Percentiles rank a stretch among this genome's conserved stretches.
Conservation (phyloP, 768 basidiomycete species). For the Cystobasidium onofrii region DNA sequence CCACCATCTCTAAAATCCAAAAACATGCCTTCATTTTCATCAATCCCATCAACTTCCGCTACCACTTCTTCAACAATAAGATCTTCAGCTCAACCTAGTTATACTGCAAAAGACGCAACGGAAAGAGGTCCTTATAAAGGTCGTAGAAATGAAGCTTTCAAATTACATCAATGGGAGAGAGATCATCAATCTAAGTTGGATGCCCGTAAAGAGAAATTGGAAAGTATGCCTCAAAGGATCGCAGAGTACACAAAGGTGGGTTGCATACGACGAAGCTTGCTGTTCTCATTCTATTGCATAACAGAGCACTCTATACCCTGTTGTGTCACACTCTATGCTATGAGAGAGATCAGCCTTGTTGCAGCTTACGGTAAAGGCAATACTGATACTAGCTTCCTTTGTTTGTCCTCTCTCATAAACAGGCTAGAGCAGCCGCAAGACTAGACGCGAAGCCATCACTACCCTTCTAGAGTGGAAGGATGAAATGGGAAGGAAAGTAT, state of each 20-base stretch:
- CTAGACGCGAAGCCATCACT: conserved; percentile 3
- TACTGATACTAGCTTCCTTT: too few species aligned
- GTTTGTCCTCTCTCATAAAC: too few species aligned
- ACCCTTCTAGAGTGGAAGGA: conserved; percentile 16
- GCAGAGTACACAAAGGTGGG: conserved; percentile 17
- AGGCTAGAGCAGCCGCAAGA: conserved; percentile 3
- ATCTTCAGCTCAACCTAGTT: background rate
- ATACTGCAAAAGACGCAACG: background rate
- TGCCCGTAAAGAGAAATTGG: conserved; percentile 10
- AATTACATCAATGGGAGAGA: conserved; percentile 18
- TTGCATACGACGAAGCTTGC: background rate
- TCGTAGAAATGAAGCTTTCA: background rate
- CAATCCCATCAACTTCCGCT: background rate
- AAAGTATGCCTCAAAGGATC: conserved; percentile 4
- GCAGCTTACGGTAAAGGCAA: too few species aligned
- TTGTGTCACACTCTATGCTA: too few species aligned
- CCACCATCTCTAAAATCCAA: background rate
- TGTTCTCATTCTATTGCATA: too few species aligned
- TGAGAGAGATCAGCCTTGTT: too few species aligned
- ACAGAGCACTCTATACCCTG: too few species aligned
- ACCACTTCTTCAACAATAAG: background rate
- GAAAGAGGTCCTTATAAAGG: conserved; percentile 23
- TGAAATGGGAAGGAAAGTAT: too few species aligned
- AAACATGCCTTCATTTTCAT: background rate
- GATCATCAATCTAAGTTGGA: background rate